Percentiles rank a stretch among this genome's conserved stretches.
Evolutionary conservation across 306 rosid genomes (phyloP).

Genomic region (Amphicarpaea edgeworthii): DNA sequence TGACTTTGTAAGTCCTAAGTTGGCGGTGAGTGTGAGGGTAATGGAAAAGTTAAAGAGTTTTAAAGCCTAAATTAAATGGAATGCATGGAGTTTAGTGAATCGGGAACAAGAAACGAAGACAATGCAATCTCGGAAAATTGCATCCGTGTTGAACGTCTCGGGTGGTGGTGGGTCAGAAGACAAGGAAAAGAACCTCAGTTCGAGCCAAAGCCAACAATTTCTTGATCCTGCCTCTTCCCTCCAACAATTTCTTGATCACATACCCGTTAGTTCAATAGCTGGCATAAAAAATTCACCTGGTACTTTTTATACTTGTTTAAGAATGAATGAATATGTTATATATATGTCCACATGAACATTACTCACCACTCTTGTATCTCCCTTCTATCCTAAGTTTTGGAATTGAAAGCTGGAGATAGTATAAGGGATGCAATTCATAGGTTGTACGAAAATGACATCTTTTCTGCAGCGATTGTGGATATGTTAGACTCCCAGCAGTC

Average conservation of each 20-base stretch:
- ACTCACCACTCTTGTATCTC: background rate
- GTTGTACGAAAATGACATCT: constrained; percentile 54
- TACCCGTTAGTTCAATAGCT: constrained; percentile 60
- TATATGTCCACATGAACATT: background rate
- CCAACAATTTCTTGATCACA: constrained; percentile 63
- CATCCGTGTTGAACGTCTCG: constrained; percentile 13
- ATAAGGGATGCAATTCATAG: constrained; percentile 62
- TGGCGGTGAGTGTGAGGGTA: background rate
- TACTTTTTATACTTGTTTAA: constrained; percentile 13
- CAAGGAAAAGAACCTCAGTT: constrained; percentile 19
- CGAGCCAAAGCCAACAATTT: background rate
- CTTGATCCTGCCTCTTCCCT: constrained; percentile 60
- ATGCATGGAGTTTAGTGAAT: background rate
- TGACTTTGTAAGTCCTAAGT: constrained; percentile 8
- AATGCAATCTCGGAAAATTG: constrained; percentile 49
- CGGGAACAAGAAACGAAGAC: background rate
- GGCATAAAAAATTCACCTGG: constrained; percentile 58
- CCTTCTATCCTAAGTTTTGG: constrained; percentile 53
- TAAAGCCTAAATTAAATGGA: background rate
- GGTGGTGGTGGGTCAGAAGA: background rate
- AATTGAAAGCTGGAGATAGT: constrained; percentile 61
- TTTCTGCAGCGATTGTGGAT: constrained; percentile 59
- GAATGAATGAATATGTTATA: too few species aligned
- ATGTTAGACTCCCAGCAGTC: constrained; percentile 28
- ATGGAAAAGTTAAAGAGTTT: background rate